Evolutionary conservation across 2,329 filamentous ascomycete species (phyloP), one percentile per base, ranked within the genome.

Genomic region (Pseudofabraea citricarpa): DNA sequence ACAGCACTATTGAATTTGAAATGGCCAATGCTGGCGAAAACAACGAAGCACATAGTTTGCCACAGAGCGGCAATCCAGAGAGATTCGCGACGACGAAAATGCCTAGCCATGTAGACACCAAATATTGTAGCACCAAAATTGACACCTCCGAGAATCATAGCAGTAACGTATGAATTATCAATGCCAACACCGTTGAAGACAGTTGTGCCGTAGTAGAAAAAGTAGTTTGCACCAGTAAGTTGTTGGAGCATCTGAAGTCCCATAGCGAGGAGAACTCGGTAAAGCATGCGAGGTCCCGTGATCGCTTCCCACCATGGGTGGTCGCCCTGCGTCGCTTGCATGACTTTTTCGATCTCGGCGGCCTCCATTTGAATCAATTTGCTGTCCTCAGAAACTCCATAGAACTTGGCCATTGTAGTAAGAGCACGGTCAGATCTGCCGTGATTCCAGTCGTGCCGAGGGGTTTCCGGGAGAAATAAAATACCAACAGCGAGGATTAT

Each of bases 181-280:
- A 88, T 72, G 46, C 83, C 83, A 3, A 83, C 79, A 1, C 80
- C 76, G 43, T 73, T 47, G 62, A 90, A 89, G 56, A 89, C 77
- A 8, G 75, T 78, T 7, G 77, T 77, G n/a, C 76, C 76, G 56
- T 85, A 87, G 63, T 81, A 80, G 56, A 79, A 77, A 60, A 79
- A 79, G 61, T 75, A 80, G 61, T 77, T 79, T 42, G 75, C 70
- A 33, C 80, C 83, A 0, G 78, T 83, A 50, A 83, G 73, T 54
- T 86, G 83, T 61, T 86, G 82, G 10, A 83, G 64, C 43, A 77
- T 77, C 48, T 85, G 80, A 7, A 87, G 69, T 0, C 63, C 54
- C 18, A 84, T 71, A 8, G 81, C 83, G 3, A 87, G 69, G 1
- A 79, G 31, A 0, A 81, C 82, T 31, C 84, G 75, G 61, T 86